phyloP scores from a whole-genome alignment of 768 basidiomycete species.

The Amanita fuliginea region DNA sequence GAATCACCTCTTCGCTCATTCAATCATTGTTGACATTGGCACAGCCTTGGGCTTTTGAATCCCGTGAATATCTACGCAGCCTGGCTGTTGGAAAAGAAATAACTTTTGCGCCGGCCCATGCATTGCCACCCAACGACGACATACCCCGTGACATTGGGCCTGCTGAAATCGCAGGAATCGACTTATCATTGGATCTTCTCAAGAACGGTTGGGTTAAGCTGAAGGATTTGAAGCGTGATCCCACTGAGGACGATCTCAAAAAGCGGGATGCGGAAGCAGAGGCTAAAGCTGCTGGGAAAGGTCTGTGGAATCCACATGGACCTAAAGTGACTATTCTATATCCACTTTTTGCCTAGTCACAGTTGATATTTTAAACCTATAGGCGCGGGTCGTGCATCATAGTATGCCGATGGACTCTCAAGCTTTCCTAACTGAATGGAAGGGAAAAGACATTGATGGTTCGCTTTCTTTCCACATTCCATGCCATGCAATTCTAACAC shows the following conservation, averaged over 20 bases:
- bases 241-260: conserved; percentile 65
- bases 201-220: conserved; percentile 88
- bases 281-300: conserved; percentile 64
- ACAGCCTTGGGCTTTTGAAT: conserved; percentile 85
- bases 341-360: not conserved
- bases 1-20: conserved; percentile 9
- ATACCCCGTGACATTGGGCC: conserved; percentile 69
- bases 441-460: conserved; percentile 88
- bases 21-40: conserved; percentile 2
- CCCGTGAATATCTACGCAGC: conserved; percentile 84
- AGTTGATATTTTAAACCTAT: conserved; percentile 6
- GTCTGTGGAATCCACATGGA: conserved; percentile 80
- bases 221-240: conserved; percentile 79
- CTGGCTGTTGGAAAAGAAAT: conserved; percentile 87
- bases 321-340: conserved; percentile 37
- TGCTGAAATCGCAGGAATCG: conserved; percentile 61
- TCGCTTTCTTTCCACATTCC: conserved; percentile 9
- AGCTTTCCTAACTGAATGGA: conserved; percentile 84
- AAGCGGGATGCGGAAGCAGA: conserved; percentile 68
- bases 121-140: conserved; percentile 67
- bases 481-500: not conserved
- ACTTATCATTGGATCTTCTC: conserved; percentile 69
- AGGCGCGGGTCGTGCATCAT: conserved; percentile 70
- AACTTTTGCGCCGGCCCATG: conserved; percentile 73
- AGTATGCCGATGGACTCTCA: conserved; percentile 87